A percentile compares a stretch with the other conserved stretches of the same genome.
Conservation (phyloP, 2,329 filamentous ascomycete species). For the Sporothrix dimorphospora region DNA sequence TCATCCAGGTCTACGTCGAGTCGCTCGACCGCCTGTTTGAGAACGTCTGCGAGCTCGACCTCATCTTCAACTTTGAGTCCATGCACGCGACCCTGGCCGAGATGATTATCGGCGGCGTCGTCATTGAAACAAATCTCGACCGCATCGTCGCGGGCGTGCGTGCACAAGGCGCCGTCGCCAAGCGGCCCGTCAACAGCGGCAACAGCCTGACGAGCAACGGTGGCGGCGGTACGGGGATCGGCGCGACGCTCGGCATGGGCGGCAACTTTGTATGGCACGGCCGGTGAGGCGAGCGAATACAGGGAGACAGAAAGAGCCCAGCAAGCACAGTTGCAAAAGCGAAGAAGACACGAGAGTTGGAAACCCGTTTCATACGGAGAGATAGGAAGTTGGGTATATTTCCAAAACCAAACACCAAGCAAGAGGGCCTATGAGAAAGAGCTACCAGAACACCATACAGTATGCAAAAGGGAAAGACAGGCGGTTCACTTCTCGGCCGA, state of each 20-base stretch:
- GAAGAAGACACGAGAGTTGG: neutral
- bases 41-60: conserved; percentile 96
- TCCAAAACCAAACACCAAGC: conserved; percentile 8
- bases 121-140: conserved; percentile 88
- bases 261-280: conserved; percentile 61
- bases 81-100: conserved; percentile 87
- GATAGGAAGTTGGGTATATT: conserved; percentile 21
- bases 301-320: neutral
- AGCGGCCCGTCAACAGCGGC: conserved; percentile 75
- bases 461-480: neutral
- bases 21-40: conserved; percentile 93
- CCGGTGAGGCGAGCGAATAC: conserved; percentile 34
- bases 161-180: conserved; percentile 75
- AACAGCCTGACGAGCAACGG: conserved; percentile 41
- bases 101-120: conserved; percentile 94
- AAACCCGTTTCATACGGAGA: neutral
- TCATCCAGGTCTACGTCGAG: conserved; percentile 98
- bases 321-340: neutral
- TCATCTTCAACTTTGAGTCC: conserved; percentile 99
- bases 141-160: conserved; percentile 84
- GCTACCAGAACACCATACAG: neutral
- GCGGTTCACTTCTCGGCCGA: neutral
- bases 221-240: conserved; percentile 52
- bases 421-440: neutral
- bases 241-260: conserved; percentile 58